Percentiles rank a stretch among this genome's conserved stretches.
phyloP scores from a whole-genome alignment of 495 filamentous ascomycete genomes.

The Penicillium waksmanii region DNA sequence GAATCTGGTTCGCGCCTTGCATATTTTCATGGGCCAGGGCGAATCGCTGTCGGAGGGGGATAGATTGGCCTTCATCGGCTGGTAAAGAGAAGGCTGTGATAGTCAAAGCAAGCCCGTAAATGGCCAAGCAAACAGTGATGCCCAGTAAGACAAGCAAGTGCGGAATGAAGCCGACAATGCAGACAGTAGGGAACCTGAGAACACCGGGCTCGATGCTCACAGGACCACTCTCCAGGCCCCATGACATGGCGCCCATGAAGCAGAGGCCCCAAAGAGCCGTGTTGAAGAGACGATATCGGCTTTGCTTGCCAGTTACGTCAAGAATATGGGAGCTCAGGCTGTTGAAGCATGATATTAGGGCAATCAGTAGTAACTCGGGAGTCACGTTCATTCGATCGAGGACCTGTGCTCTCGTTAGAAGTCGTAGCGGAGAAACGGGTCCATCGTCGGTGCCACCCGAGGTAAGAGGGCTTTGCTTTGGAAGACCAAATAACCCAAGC shows the following conservation, averaged over 20 bases:
- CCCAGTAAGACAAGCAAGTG: conserved; percentile 83
- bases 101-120: conserved; percentile 76
- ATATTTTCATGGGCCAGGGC: conserved; percentile 78
- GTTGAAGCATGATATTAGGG: conserved; percentile 84
- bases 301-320: conserved; percentile 77
- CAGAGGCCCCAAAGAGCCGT: conserved; percentile 87
- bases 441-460: conserved; percentile 28
- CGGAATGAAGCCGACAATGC: conserved; percentile 91
- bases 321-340: conserved; percentile 84
- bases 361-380: conserved; percentile 84
- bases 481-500: conserved; percentile 63
- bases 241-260: conserved; percentile 80
- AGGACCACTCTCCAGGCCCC: conserved; percentile 66
- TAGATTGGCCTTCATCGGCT: conserved; percentile 32
- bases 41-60: conserved; percentile 59
- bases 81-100: conserved; percentile 76
- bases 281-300: conserved; percentile 75
- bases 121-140: conserved; percentile 69
- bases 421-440: conserved; percentile 38
- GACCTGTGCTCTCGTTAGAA: conserved; percentile 46
- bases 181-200: conserved; percentile 88
- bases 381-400: conserved; percentile 74
- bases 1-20: conserved; percentile 85
- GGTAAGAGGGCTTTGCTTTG: conserved; percentile 38
- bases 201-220: conserved; percentile 48